Conservation (phyloP, 176 grass and related monocot genomes). For the Zoysia japonica region DNA sequence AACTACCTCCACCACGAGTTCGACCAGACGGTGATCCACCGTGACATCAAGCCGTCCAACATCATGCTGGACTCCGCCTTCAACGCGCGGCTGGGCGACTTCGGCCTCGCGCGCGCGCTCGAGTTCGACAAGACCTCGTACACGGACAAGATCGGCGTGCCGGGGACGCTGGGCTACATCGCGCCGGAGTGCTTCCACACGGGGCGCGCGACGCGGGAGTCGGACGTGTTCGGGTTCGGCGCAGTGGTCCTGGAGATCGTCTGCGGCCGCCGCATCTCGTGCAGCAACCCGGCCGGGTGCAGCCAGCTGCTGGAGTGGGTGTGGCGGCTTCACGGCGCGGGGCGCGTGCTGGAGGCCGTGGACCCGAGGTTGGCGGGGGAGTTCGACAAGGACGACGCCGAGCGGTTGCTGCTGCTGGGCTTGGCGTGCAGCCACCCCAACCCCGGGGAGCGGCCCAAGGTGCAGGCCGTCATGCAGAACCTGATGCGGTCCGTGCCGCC, state of each 20-base stretch:
- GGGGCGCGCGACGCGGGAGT: slow-evolving; percentile 78
- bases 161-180: slow-evolving; percentile 80
- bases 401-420: slow-evolving; percentile 73
- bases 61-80: slow-evolving; percentile 85
- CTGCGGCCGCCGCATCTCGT: slow-evolving; percentile 64
- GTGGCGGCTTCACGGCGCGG: slow-evolving; percentile 71
- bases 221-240: slow-evolving; percentile 78
- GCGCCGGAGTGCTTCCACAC: slow-evolving; percentile 99
- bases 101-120: slow-evolving; percentile 87
- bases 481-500: slow-evolving; percentile 41
- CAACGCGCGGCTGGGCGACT: slow-evolving; percentile 91
- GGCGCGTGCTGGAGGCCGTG: slow-evolving; percentile 55
- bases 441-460: slow-evolving; percentile 66
- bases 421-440: slow-evolving; percentile 86
- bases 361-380: slow-evolving; percentile 44
- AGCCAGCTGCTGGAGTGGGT: slow-evolving; percentile 73
- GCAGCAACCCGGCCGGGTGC: slow-evolving; percentile 55
- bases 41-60: slow-evolving; percentile 97
- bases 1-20: slow-evolving; percentile 97
- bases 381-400: slow-evolving; percentile 55
- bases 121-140: slow-evolving; percentile 93
- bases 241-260: slow-evolving; percentile 77
- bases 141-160: slow-evolving; percentile 67
- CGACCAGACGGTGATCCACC: slow-evolving; percentile 90
- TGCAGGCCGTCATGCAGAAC: slow-evolving; percentile 52